Evolutionary conservation across 768 basidiomycete genomes (phyloP).

Genomic region (Nevesoporus exiguus): DNA sequence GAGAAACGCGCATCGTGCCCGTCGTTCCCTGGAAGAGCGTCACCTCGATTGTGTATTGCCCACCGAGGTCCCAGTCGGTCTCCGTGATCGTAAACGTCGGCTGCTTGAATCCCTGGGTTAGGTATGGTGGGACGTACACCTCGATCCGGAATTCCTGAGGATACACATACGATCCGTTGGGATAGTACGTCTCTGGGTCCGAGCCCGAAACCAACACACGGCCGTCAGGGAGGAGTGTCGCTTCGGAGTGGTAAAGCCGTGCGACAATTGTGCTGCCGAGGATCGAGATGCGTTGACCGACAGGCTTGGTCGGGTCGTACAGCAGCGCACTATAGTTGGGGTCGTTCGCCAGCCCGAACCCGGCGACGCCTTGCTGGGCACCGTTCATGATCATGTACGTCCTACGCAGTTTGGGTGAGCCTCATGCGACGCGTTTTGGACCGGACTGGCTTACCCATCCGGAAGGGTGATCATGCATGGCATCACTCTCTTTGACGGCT

Average conservation of each 20-base stretch:
- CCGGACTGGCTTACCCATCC: slow-evolving; percentile 19
- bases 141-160: slow-evolving; percentile 77
- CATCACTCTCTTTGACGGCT: slow-evolving; percentile 77
- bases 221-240: slow-evolving; percentile 70
- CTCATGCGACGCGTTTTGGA: no score
- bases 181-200: slow-evolving; percentile 54
- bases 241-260: slow-evolving; percentile 77
- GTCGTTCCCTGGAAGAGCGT: slow-evolving; percentile 39
- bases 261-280: slow-evolving; percentile 66
- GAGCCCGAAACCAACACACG: slow-evolving; percentile 75
- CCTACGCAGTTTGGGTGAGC: slow-evolving; percentile 35
- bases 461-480: slow-evolving; percentile 70
- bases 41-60: slow-evolving; percentile 50
- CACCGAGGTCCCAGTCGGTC: slow-evolving; percentile 63
- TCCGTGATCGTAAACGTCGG: slow-evolving; percentile 57
- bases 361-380: slow-evolving; percentile 64
- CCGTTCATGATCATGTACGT: slow-evolving; percentile 77
- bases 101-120: slow-evolving; percentile 56
- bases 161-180: slow-evolving; percentile 41
- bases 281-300: slow-evolving; percentile 62
- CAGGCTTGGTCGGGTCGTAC: slow-evolving; percentile 62
- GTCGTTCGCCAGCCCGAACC: slow-evolving; percentile 64
- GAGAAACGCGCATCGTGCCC: slow-evolving; percentile 54
- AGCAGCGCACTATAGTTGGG: slow-evolving; percentile 65
- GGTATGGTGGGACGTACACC: slow-evolving; percentile 86